These are phyloP conservation scores for Fusarium chlamydosporum DNA, from an alignment of 2,329 filamentous ascomycete species.

Conservation along the genomic window DNA sequence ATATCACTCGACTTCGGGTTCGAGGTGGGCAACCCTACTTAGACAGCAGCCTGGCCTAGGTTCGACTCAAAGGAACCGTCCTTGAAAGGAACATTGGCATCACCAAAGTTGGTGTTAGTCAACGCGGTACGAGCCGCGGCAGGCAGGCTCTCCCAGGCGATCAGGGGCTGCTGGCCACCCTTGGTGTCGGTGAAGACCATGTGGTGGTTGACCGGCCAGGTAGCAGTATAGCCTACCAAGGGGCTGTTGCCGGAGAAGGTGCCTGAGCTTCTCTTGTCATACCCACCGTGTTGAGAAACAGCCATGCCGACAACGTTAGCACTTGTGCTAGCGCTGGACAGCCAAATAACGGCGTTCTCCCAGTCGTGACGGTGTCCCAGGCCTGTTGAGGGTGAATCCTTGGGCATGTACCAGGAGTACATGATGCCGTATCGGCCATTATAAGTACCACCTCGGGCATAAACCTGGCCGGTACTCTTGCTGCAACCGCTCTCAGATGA, in stretches of 20 bases:
- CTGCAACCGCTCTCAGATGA: constrained; percentile 53
- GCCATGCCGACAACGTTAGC: constrained; percentile 54
- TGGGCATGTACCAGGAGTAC: constrained; percentile 65
- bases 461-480: constrained; percentile 57
- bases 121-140: constrained; percentile 56
- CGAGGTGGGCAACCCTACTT: background rate
- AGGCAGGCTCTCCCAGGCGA: constrained; percentile 61
- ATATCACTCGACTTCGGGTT: background rate
- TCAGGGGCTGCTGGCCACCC: constrained; percentile 60
- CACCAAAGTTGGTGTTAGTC: constrained; percentile 59
- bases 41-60: constrained; percentile 41
- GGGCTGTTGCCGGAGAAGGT: constrained; percentile 50
- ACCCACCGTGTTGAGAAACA: constrained; percentile 57
- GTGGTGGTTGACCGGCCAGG: constrained; percentile 55
- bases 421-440: constrained; percentile 57
- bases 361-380: constrained; percentile 53
- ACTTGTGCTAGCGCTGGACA: constrained; percentile 47
- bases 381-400: constrained; percentile 54
- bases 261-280: constrained; percentile 48
- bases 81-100: constrained; percentile 61
- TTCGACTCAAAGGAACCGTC: constrained; percentile 49
- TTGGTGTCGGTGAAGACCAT: constrained; percentile 54
- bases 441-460: constrained; percentile 55
- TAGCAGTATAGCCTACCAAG: constrained; percentile 55
- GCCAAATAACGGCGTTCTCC: constrained; percentile 50